Evolutionary conservation across 176 grass and related monocot genomes (phyloP), one percentile per base, ranked within the genome.

Genomic region (Oryza longistaminata): DNA sequence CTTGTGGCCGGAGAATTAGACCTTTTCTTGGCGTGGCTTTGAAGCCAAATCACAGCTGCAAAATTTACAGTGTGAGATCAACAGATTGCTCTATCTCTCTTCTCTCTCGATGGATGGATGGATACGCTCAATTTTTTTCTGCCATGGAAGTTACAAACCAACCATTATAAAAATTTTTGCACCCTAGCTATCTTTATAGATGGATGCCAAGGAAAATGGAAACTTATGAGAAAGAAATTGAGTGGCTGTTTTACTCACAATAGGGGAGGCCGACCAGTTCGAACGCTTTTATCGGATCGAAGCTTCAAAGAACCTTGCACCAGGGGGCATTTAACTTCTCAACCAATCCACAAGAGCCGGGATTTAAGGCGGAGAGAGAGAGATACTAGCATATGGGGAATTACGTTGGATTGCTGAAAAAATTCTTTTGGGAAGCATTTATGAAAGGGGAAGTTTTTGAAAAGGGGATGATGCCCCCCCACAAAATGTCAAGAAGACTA

Each of bases 201-300:
- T 43, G 15, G 66, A 72, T 43, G n/a, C 2, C n/a, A 79, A 70
- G 24, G 70, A 70, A 68, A 62, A 37, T 7, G 48, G 17, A 70
- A 85, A 40, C 48, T n/a, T 6, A 68, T 74, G 48, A 64, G 64
- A 45, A 26, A 37, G 6, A 3, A 64, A 80, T 49, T 58, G 53
- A 58, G 31, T 49, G 39, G 68, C 24, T 78, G n/a, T n/a, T 52
- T 21, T 39, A 89, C 82, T 81, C 64, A 89, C 87, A 34, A 52
- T 34, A 66, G 81, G 64, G 45, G 46, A 31, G 25, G 24, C 62
- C 34, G 66, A 50, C 24, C 78, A 34, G 71, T 75, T 48, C 9
- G 61, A 69, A 70, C 17, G 76, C 70, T n/a, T n/a, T 75, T 89
- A 76, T 85, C 82, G 82, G 82, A 85, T 81, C 64, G 82, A 81